Conservation (phyloP, 2,329 filamentous ascomycete species). For the Cladosporium austrohemisphaericum region DNA sequence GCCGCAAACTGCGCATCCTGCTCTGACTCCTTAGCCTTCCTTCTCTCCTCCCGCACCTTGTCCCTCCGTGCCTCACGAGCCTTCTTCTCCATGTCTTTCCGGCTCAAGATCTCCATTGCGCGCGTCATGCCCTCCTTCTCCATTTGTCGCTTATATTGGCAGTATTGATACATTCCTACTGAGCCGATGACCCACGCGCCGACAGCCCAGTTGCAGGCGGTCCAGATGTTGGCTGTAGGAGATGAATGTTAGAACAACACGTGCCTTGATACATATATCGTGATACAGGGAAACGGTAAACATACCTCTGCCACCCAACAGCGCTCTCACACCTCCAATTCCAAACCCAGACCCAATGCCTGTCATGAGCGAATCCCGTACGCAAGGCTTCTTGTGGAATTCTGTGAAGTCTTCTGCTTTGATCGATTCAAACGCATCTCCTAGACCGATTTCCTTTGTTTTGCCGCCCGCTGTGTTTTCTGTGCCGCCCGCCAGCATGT, state of each 20-base stretch:
- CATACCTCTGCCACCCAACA: slow-evolving; percentile 72
- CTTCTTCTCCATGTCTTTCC: slow-evolving; percentile 63
- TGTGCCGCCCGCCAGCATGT: slow-evolving; percentile 54
- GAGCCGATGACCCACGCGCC: slow-evolving; percentile 68
- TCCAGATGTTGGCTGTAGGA: slow-evolving; percentile 54
- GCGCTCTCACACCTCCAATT: slow-evolving; percentile 67
- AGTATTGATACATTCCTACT: slow-evolving; percentile 77
- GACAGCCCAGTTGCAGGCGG: slow-evolving; percentile 81
- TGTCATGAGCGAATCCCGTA: slow-evolving; percentile 74
- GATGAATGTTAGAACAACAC: slow-evolving; percentile 15
- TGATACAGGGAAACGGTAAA: slow-evolving; percentile 14
- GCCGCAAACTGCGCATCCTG: slow-evolving; percentile 36
- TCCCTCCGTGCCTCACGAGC: slow-evolving; percentile 46
- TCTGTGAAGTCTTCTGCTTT: slow-evolving; percentile 65
- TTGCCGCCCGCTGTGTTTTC: slow-evolving; percentile 61
- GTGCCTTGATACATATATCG: not conserved
- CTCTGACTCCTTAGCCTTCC: slow-evolving; percentile 43
- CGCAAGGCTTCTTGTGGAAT: slow-evolving; percentile 77
- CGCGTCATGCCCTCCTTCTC: slow-evolving; percentile 82
- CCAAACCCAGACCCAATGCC: slow-evolving; percentile 78
- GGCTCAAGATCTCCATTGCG: slow-evolving; percentile 75
- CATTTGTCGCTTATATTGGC: slow-evolving; percentile 66
- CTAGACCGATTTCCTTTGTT: slow-evolving; percentile 49
- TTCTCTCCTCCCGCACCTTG: slow-evolving; percentile 36
- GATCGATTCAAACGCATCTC: slow-evolving; percentile 61